Percentiles rank a stretch among this genome's conserved stretches.
phyloP scores from a whole-genome alignment of 192 early-diverging fungal species.

The Backusella sp. region DNA sequence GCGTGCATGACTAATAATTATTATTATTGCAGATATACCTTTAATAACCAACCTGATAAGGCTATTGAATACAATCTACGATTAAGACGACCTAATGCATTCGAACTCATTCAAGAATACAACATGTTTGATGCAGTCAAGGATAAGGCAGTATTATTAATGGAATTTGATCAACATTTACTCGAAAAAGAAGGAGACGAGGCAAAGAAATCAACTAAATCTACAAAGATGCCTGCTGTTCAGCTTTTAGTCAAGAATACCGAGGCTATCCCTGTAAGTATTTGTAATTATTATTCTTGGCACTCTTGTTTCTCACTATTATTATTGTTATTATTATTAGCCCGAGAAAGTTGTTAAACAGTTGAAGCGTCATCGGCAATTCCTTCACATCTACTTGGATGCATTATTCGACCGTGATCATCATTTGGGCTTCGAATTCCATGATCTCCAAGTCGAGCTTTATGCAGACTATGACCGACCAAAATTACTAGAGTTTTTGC shows the following conservation, averaged over 20 bases:
- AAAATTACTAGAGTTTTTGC: slow-evolving; percentile 82
- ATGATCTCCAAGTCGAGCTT: slow-evolving; percentile 80
- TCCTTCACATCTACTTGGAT: slow-evolving; percentile 90
- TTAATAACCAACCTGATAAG: slow-evolving; percentile 70
- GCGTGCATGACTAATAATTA: background rate
- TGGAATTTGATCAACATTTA: slow-evolving; percentile 80
- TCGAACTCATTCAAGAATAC: slow-evolving; percentile 72
- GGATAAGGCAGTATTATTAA: slow-evolving; percentile 75
- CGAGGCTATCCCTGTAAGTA: slow-evolving; percentile 74
- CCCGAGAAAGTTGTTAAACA: slow-evolving; percentile 67
- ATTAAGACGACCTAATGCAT: slow-evolving; percentile 66
- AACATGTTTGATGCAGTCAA: slow-evolving; percentile 81
- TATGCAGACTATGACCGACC: slow-evolving; percentile 86
- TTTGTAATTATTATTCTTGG: background rate
- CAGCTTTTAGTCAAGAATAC: slow-evolving; percentile 82
- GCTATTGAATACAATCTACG: slow-evolving; percentile 81
- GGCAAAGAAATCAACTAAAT: background rate
- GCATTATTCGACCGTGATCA: slow-evolving; percentile 75
- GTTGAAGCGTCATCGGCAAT: slow-evolving; percentile 55
- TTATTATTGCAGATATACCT: slow-evolving; percentile 52
- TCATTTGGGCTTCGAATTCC: slow-evolving; percentile 69
- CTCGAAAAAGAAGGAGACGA: slow-evolving; percentile 36
- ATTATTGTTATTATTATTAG: slow-evolving; percentile 23
- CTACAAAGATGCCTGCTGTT: slow-evolving; percentile 57
- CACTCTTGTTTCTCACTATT: no score